phyloP scores from a whole-genome alignment of 306 rosid genomes.

The Cucumis melo region DNA sequence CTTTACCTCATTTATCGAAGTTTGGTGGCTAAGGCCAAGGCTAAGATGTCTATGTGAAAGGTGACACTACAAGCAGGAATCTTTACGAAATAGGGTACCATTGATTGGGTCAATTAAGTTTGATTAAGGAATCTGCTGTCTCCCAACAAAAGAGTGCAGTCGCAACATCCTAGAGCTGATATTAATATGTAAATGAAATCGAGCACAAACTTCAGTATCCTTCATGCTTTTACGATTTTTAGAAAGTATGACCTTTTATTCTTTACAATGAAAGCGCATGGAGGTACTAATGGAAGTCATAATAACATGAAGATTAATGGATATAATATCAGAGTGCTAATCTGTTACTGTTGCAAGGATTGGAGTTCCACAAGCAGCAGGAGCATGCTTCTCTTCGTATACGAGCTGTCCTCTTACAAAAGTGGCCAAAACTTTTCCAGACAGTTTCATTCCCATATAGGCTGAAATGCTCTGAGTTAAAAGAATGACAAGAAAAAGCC shows the following conservation, averaged over 20 bases:
- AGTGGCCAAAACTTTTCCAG: constrained; percentile 71
- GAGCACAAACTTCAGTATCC: not conserved
- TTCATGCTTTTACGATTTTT: not conserved
- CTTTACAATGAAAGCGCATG: not conserved
- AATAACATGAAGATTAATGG: not conserved
- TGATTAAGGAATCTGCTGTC: not conserved
- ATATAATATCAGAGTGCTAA: not conserved
- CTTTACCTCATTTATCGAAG: not conserved
- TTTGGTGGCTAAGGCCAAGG: not conserved
- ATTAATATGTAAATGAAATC: not conserved
- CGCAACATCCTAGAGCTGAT: not conserved
- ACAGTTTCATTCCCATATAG: constrained; percentile 61
- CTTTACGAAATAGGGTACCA: not conserved
- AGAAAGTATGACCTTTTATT: not conserved
- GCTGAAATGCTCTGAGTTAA: constrained; percentile 53
- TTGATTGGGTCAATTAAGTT: not conserved
- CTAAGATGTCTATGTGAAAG: not conserved
- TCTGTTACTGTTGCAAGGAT: constrained; percentile 33
- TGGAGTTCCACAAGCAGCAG: constrained; percentile 55
- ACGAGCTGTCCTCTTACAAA: constrained; percentile 88
- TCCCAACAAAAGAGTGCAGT: not conserved
- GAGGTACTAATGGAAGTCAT: not conserved
- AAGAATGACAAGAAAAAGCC: not conserved
- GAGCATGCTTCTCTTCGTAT: constrained; percentile 63
- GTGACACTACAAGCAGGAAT: not conserved